A percentile compares a stretch with the other conserved stretches of the same genome.
Evolutionary conservation across 768 basidiomycete species (phyloP).

Genomic region (Macrocybe gigantea): DNA sequence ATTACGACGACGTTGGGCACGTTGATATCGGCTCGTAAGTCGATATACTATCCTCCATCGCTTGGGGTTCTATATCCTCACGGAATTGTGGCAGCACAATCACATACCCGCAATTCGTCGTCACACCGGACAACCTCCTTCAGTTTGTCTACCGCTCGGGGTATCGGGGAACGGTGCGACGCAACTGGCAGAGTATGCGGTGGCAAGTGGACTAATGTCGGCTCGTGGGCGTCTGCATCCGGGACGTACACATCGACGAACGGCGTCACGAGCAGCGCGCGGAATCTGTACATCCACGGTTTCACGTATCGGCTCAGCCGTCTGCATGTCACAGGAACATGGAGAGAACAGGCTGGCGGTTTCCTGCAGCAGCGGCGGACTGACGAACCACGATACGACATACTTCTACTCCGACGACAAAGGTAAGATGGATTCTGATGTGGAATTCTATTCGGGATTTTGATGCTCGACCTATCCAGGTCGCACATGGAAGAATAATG

Average conservation of each 20-base stretch:
- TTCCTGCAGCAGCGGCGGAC: slow-evolving; percentile 33
- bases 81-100: slow-evolving; percentile 21
- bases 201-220: slow-evolving; percentile 37
- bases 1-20: slow-evolving; percentile 35
- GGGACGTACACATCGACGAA: slow-evolving; percentile 38
- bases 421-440: slow-evolving; percentile 17
- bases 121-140: slow-evolving; percentile 38
- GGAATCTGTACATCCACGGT: slow-evolving; percentile 44
- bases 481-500: slow-evolving; percentile 39
- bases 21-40: slow-evolving; percentile 36
- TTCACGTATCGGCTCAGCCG: slow-evolving; percentile 33
- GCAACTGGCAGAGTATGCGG: slow-evolving; percentile 38
- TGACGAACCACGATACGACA: slow-evolving; percentile 43
- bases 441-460: background rate
- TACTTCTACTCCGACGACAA: slow-evolving; percentile 42
- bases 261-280: slow-evolving; percentile 31
- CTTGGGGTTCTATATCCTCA: background rate
- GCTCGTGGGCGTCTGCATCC: slow-evolving; percentile 39
- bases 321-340: slow-evolving; percentile 39
- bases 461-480: slow-evolving; percentile 18
- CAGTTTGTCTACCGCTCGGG: slow-evolving; percentile 45
- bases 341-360: slow-evolving; percentile 40
- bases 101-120: slow-evolving; percentile 43
- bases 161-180: slow-evolving; percentile 41
- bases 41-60: background rate